A percentile compares a stretch with the other conserved stretches of the same genome.
Evolutionary conservation across 2,329 filamentous ascomycete species (phyloP).

Genomic region (Aspergillus aculeatinus): DNA sequence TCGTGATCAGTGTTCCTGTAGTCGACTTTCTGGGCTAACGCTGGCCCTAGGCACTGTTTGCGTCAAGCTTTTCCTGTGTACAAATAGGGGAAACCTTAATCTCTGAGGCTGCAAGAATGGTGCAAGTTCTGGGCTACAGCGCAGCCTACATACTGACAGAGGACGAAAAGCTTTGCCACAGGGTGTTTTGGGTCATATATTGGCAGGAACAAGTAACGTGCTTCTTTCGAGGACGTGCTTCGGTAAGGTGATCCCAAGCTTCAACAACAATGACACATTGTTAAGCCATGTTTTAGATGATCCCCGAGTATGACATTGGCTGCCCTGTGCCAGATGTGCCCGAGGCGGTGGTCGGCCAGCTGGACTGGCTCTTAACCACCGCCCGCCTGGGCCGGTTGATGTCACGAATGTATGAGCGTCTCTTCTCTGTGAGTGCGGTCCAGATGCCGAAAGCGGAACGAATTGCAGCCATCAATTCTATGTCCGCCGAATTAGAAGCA

Average conservation of each 20-base stretch:
- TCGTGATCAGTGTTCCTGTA: background rate
- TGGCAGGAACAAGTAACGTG: constrained; percentile 38
- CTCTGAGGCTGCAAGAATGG: constrained; percentile 38
- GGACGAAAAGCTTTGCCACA: constrained; percentile 15
- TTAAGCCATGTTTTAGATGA: constrained; percentile 22
- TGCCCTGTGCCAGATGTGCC: constrained; percentile 35
- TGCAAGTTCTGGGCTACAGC: constrained; percentile 32
- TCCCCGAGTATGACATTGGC: constrained; percentile 42
- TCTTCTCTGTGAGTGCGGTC: constrained; percentile 39
- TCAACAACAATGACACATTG: background rate
- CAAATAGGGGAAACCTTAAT: constrained; percentile 35
- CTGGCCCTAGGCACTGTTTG: constrained; percentile 35
- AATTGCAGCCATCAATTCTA: constrained; percentile 22
- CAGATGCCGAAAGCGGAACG: constrained; percentile 17
- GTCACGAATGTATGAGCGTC: constrained; percentile 33
- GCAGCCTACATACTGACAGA: constrained; percentile 20
- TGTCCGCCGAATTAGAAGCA: constrained; percentile 28
- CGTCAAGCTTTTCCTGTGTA: constrained; percentile 35
- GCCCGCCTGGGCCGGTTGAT: constrained; percentile 33
- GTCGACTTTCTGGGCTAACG: background rate
- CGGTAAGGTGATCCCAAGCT: constrained; percentile 25
- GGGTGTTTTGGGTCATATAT: constrained; percentile 45
- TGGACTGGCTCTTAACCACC: constrained; percentile 38
- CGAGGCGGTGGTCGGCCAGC: constrained; percentile 32
- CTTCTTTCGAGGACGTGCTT: constrained; percentile 33